phyloP scores from a whole-genome alignment of 148 eudicot genomes.

The Heliamphora exappendiculata region DNA sequence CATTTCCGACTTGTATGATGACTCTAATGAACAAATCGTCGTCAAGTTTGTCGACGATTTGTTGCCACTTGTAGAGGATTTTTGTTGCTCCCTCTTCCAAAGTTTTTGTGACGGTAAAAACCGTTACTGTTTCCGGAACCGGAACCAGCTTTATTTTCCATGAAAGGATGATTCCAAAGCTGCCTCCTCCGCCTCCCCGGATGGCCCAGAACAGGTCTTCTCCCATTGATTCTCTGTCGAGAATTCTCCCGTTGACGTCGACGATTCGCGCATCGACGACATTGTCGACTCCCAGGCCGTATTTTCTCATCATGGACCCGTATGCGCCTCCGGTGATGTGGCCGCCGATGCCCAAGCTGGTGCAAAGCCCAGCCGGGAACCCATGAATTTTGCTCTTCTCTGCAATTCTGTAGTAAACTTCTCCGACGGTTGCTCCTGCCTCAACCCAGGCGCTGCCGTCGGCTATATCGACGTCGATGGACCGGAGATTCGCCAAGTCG shows the following conservation, averaged over 20 bases:
- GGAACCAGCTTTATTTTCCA: neutral
- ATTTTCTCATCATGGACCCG: neutral
- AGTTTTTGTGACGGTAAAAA: neutral
- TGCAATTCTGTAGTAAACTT: neutral
- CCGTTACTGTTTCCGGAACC: neutral
- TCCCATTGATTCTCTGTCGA: too few relatives aligned
- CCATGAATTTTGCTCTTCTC: neutral
- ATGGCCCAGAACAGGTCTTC: too few relatives aligned
- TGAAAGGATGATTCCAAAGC: too few relatives aligned
- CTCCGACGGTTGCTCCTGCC: neutral
- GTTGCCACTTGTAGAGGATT: neutral
- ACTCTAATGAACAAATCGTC: neutral
- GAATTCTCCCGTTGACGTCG: too few relatives aligned
- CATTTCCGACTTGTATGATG: neutral
- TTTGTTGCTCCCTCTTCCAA: neutral
- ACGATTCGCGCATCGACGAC: neutral
- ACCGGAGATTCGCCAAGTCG: neutral
- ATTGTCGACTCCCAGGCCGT: neutral
- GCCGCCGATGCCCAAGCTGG: neutral
- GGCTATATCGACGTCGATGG: neutral
- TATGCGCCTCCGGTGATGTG: neutral
- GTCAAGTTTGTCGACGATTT: neutral
- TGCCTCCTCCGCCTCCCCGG: too few relatives aligned
- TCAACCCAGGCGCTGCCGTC: neutral
- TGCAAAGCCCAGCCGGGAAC: neutral